Base-by-base conservation (phyloP, 73 alveolate species). In the Paramecium caudatum region DNA sequence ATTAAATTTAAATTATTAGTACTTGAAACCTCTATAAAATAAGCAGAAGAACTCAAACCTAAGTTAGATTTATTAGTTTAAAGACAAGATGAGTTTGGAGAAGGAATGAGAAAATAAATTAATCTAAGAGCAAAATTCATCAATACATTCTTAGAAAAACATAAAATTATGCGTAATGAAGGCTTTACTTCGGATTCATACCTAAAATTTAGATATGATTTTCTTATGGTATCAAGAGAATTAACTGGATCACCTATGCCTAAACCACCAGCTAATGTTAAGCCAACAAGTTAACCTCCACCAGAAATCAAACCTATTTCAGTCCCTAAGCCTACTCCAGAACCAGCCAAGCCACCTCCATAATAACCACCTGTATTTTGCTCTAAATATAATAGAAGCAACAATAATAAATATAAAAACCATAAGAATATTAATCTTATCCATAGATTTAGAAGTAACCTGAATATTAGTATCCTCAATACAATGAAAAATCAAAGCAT, bases 111-210 rank as follows among this genome's bases (percentile, higher is more conserved):
- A 65, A 65, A 30, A 9, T 41, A 74, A 12, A 19, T 74, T 3
- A 47, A 27, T 41, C 16, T 15, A 10, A 74, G 88, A 37, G 49
- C 19, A 1, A 21, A 37, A 37, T 15, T 74, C 3, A 74, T 41
- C 19, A 17, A 4, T 9, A 43, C 21, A 15, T 19, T 41, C 9
- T 15, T 74, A 3, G 68, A 74, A 19, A 25, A 37, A 39, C 13
- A 74, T 43, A 41, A 74, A 74, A 8, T 5, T 0, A 74, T 74
- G 88, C 43, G 13, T 0, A 47, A 30, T 19, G 43, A 74, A 17
- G 88, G 69, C n/a, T 74, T 74, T 43, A 23, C 62, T 9, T 16
- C 36, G 17, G 68, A 74, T 21, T 23, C n/a, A 8, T 74, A 74
- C 19, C 16, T 15, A 6, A 17, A 21, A 21, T 74, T 74, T 43